These are phyloP conservation scores for Didymella pinodella DNA, from an alignment of 2,329 filamentous ascomycete species.

Conservation along the genomic window DNA sequence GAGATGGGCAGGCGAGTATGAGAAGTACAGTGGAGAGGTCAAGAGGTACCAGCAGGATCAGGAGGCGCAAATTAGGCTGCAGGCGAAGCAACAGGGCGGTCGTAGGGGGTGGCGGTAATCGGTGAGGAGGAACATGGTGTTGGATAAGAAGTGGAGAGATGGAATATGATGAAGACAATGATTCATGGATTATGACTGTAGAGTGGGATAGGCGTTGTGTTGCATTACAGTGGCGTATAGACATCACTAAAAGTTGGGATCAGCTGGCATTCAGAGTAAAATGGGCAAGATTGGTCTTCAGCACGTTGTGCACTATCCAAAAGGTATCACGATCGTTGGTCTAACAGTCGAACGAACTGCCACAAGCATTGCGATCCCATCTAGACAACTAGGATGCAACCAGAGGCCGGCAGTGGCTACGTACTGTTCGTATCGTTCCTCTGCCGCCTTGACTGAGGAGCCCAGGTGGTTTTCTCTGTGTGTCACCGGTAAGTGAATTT, in stretches of 20 bases:
- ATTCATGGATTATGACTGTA: slow-evolving; percentile 18
- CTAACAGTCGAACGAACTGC: background rate
- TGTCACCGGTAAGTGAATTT: background rate
- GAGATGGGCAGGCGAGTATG: slow-evolving; percentile 52
- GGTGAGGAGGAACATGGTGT: background rate
- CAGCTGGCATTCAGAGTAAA: background rate
- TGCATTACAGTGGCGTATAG: slow-evolving; percentile 8
- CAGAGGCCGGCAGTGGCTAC: background rate
- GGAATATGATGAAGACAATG: background rate
- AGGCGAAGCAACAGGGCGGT: slow-evolving; percentile 28
- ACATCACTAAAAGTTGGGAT: slow-evolving; percentile 1
- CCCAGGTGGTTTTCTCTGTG: background rate
- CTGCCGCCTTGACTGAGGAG: background rate
- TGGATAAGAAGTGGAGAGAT: background rate
- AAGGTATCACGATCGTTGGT: background rate
- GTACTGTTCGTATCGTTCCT: background rate
- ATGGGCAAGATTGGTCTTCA: background rate
- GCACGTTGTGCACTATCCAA: background rate
- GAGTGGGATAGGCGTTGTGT: slow-evolving; percentile 7
- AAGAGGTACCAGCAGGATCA: slow-evolving; percentile 35
- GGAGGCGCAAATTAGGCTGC: slow-evolving; percentile 37
- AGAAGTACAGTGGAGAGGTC: slow-evolving; percentile 45
- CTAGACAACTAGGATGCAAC: background rate
- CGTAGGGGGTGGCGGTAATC: slow-evolving; percentile 17
- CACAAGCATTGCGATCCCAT: background rate